Evolutionary conservation across 2,329 filamentous ascomycete genomes (phyloP).

Genomic region (Daldinia sp.): DNA sequence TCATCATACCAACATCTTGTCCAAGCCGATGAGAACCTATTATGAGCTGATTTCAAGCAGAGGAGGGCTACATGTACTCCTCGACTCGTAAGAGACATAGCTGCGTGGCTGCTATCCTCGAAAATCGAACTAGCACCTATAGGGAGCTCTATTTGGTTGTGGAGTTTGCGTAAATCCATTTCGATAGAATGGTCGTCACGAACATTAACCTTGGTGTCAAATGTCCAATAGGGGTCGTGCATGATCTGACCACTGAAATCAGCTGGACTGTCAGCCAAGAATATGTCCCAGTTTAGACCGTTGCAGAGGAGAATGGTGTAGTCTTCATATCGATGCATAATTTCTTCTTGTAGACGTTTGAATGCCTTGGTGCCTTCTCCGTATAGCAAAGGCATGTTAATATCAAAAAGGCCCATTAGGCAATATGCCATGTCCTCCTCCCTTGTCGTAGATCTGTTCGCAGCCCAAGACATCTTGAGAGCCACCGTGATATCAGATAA

Average conservation of each 20-base stretch:
- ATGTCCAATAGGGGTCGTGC: neutral
- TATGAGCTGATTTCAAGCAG: neutral
- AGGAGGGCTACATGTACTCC: neutral
- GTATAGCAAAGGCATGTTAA: slow-evolving; percentile 36
- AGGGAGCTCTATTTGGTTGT: neutral
- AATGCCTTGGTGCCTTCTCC: slow-evolving; percentile 31
- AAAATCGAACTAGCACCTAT: neutral
- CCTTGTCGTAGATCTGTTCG: slow-evolving; percentile 25
- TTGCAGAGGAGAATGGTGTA: neutral
- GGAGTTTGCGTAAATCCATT: neutral
- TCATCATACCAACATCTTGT: slow-evolving; percentile 1
- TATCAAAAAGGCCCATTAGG: slow-evolving; percentile 32
- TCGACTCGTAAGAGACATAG: neutral
- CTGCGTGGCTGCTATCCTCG: neutral
- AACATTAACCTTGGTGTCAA: neutral
- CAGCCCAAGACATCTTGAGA: slow-evolving; percentile 36
- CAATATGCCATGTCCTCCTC: slow-evolving; percentile 29
- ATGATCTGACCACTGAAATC: neutral
- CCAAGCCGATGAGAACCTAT: neutral
- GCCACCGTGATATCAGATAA: slow-evolving; percentile 24
- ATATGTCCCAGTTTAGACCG: neutral
- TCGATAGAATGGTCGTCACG: neutral
- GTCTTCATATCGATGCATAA: slow-evolving; percentile 1
- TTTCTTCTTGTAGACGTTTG: slow-evolving; percentile 28
- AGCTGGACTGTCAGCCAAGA: neutral